These are phyloP conservation scores for Jaapia argillacea DNA, from an alignment of 768 basidiomycete species.

Conservation along the genomic window DNA sequence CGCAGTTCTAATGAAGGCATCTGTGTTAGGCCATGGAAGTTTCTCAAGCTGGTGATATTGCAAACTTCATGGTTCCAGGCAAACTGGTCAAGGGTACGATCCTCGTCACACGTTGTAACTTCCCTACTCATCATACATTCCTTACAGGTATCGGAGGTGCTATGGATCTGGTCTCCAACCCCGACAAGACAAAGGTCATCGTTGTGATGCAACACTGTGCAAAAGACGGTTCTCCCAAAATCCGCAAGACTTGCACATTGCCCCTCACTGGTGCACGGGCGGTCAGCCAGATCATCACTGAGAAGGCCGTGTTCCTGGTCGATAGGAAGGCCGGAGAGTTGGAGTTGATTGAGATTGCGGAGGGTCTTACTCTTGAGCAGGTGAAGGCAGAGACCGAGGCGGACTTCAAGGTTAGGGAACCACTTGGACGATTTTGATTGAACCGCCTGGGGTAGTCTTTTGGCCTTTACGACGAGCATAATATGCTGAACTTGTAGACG, in stretches of 20 bases:
- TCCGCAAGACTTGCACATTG: constrained; percentile 68
- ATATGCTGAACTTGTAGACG: no score
- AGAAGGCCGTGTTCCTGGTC: constrained; percentile 81
- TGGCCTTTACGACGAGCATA: no score
- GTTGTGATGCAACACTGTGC: constrained; percentile 83
- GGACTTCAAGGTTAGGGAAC: constrained; percentile 52
- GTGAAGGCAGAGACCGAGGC: constrained; percentile 77
- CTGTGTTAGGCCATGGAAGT: constrained; percentile 87
- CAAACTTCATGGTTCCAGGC: constrained; percentile 96
- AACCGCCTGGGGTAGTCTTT: no score
- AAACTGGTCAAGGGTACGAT: constrained; percentile 70
- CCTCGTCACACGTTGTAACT: not conserved
- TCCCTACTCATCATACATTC: not conserved
- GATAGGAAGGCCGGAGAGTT: constrained; percentile 65
- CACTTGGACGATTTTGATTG: constrained; percentile 42
- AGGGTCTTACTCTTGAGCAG: constrained; percentile 75
- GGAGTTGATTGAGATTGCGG: constrained; percentile 69
- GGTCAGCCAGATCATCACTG: constrained; percentile 86
- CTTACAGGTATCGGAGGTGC: constrained; percentile 79
- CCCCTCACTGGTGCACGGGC: constrained; percentile 82
- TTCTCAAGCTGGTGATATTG: constrained; percentile 82
- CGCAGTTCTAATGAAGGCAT: not conserved
- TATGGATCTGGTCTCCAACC: constrained; percentile 93
- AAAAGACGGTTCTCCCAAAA: constrained; percentile 82
- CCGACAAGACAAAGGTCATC: constrained; percentile 88